phyloP scores from a whole-genome alignment of 1,284 basidiomycete genomes.

The Bjerkandera adusta region DNA sequence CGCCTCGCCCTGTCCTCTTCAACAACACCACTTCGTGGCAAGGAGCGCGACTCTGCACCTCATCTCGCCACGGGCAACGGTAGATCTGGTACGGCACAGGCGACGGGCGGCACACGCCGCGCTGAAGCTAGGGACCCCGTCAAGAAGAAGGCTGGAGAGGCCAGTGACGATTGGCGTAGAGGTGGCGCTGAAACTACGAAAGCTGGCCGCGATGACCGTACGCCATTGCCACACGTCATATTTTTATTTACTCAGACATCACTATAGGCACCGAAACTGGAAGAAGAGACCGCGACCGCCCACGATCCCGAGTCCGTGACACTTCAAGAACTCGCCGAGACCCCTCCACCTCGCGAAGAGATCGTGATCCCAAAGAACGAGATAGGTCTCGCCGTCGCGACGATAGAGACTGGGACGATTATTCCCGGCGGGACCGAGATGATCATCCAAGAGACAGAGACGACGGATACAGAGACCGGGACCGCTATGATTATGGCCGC shows the following conservation, averaged over 20 bases:
- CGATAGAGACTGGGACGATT: slow-evolving; percentile 32
- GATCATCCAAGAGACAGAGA: slow-evolving; percentile 31
- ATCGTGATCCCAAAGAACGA: slow-evolving; percentile 38
- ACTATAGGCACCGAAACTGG: slow-evolving; percentile 44
- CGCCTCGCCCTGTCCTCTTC: slow-evolving; percentile 54
- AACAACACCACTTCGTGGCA: slow-evolving; percentile 45
- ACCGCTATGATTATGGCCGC: slow-evolving; percentile 16
- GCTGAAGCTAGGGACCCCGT: slow-evolving; percentile 54
- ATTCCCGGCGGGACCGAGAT: slow-evolving; percentile 28
- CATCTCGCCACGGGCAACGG: slow-evolving; percentile 48
- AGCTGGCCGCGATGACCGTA: slow-evolving; percentile 58
- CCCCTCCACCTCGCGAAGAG: slow-evolving; percentile 46
- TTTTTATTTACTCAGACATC: slow-evolving; percentile 9
- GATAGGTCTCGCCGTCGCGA: slow-evolving; percentile 36
- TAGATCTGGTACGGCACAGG: slow-evolving; percentile 39
- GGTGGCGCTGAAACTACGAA: slow-evolving; percentile 44
- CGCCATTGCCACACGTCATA: slow-evolving; percentile 26
- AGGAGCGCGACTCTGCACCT: slow-evolving; percentile 68
- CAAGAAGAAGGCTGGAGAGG: slow-evolving; percentile 70
- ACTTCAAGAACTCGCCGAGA: slow-evolving; percentile 58
- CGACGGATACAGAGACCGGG: slow-evolving; percentile 26
- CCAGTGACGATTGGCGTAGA: slow-evolving; percentile 78
- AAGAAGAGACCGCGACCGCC: slow-evolving; percentile 55
- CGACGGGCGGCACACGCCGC: slow-evolving; percentile 43
- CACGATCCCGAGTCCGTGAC: slow-evolving; percentile 40